A percentile compares a stretch with the other conserved stretches of the same genome.
Evolutionary conservation across 2,329 filamentous ascomycete genomes (phyloP).

Genomic region (Penicillium digitatum): DNA sequence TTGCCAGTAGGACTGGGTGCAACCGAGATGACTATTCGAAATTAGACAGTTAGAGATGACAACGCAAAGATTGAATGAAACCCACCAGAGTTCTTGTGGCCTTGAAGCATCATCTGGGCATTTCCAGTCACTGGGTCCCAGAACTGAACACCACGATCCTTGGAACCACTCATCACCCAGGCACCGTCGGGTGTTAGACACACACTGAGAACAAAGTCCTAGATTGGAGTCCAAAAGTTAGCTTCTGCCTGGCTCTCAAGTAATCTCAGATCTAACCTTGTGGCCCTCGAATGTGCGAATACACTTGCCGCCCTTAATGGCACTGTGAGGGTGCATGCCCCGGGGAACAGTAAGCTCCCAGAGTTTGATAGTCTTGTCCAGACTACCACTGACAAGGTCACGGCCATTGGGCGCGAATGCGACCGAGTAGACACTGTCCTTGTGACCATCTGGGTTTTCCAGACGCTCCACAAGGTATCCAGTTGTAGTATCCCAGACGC

Average conservation of each 20-base stretch:
- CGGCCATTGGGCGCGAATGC: slow-evolving; percentile 92
- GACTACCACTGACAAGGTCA: slow-evolving; percentile 86
- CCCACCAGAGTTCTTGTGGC: slow-evolving; percentile 88
- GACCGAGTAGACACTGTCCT: slow-evolving; percentile 94
- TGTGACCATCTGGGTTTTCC: slow-evolving; percentile 89
- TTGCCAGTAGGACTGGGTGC: slow-evolving; percentile 84
- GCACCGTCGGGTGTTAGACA: slow-evolving; percentile 88
- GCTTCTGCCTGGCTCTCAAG: not conserved
- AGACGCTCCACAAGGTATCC: slow-evolving; percentile 86
- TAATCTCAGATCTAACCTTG: slow-evolving; percentile 57
- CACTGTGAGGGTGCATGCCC: slow-evolving; percentile 60
- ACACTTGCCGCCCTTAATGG: slow-evolving; percentile 82
- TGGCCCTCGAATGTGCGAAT: slow-evolving; percentile 97
- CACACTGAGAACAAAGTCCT: slow-evolving; percentile 96
- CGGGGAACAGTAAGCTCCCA: slow-evolving; percentile 82
- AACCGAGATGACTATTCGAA: slow-evolving; percentile 75
- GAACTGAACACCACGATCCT: slow-evolving; percentile 96
- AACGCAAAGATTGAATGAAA: slow-evolving; percentile 12
- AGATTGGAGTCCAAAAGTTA: slow-evolving; percentile 12
- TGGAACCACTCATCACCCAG: slow-evolving; percentile 96
- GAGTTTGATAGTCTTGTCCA: slow-evolving; percentile 99
- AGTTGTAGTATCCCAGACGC: slow-evolving; percentile 88
- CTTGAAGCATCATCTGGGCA: slow-evolving; percentile 96
- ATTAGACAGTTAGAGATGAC: slow-evolving; percentile 7
- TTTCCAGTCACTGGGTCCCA: slow-evolving; percentile 94